Evolutionary conservation across 2,329 filamentous ascomycete genomes (phyloP).

Genomic region (Hypoxylon sp.): DNA sequence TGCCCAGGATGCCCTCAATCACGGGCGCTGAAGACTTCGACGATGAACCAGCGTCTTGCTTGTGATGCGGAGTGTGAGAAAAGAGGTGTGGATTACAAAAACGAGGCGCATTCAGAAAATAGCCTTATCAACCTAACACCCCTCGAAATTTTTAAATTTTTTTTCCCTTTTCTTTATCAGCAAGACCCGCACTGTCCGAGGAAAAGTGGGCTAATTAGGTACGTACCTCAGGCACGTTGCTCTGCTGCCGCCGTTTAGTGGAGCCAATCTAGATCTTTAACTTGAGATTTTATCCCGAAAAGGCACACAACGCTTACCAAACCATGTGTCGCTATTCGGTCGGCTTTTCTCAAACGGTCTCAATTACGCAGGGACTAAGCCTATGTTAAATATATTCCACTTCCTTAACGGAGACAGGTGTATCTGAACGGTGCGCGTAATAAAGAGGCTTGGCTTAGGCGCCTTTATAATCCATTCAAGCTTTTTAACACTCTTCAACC

Average conservation of each 20-base stretch:
- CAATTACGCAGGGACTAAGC: not conserved
- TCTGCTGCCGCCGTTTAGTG: constrained; percentile 27
- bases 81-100: constrained; percentile 36
- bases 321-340: not conserved
- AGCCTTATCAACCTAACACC: constrained; percentile 38
- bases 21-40: constrained; percentile 38
- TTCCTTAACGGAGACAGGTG: not conserved
- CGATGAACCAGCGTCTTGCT: constrained; percentile 40
- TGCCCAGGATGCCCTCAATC: constrained; percentile 40
- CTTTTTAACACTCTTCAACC: not conserved
- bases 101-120: constrained; percentile 36
- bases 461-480: not conserved
- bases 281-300: constrained; percentile 20
- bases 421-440: not conserved
- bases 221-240: constrained; percentile 37
- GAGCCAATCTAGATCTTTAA: constrained; percentile 32
- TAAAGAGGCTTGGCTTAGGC: constrained; percentile 1
- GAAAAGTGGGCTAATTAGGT: constrained; percentile 16
- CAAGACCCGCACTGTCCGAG: constrained; percentile 17
- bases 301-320: constrained; percentile 2
- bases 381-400: not conserved
- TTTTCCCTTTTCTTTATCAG: constrained; percentile 34
- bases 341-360: not conserved
- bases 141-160: constrained; percentile 38
- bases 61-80: constrained; percentile 29